Base-by-base conservation (phyloP, 2,329 filamentous ascomycete species). In the Hypoxylon sp. region DNA sequence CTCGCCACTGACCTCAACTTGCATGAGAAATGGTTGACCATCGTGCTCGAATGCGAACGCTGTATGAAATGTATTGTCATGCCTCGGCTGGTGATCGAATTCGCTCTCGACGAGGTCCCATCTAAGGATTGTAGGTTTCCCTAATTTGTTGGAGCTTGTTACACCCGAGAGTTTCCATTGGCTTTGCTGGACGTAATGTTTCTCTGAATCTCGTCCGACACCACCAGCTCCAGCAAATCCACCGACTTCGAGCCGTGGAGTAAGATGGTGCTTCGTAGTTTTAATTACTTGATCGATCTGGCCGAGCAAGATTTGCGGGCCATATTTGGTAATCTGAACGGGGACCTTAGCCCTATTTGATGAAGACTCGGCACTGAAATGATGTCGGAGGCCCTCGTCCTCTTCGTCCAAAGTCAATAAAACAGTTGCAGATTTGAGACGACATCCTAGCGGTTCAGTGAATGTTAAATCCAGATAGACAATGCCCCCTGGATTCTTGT, bases 71-170 rank as follows among this genome's bases (percentile, higher is more conserved):
- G 56, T 72, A 44, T 74, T 77, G 55, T 57, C 72, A 44, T 77
- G 74, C 22, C 62, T 60, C 2, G 74, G 55, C 37, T 77, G 74
- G 13, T 37, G 44, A 27, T 75, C 74, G 10, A 79, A 66, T 51
- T 78, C 71, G 44, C 77, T 78, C 51, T 79, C 77, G 13, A 69
- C 72, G 10, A 79, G 69, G 11, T 76, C 62, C 77, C 77, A 79
- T 48, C 72, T 70, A 2, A 79, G 64, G 7, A 74, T 72, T 13
- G 49, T 60, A 20, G 62, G 4, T 10, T 10, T 65, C 10, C 3
- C 13, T n/a, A 27, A 22, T 27, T 72, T 75, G 40, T 73, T 69
- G 0, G 69, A 68, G 68, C n/a, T n/a, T 14, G 73, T 35, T 6
- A 72, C 66, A 14, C 75, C 70, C n/a, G 72, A 67, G 56, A 77